A percentile compares a stretch with the other conserved stretches of the same genome.
Conservation (phyloP, 495 filamentous ascomycete species). For the Daldinia childiae region DNA sequence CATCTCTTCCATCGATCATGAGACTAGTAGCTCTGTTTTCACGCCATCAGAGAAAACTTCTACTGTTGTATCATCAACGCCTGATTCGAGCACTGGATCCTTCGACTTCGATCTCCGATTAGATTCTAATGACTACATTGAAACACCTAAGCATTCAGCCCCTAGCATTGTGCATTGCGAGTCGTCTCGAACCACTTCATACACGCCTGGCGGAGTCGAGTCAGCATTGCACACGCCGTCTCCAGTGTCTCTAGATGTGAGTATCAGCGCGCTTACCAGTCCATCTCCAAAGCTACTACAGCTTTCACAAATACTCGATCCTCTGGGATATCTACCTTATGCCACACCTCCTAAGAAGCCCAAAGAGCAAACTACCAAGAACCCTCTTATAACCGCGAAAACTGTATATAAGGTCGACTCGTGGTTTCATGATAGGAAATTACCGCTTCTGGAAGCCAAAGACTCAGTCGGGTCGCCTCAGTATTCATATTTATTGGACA, state of each 20-base stretch:
- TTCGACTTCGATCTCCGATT: background rate
- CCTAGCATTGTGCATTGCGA: background rate
- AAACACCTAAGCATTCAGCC: background rate
- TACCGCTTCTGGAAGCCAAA: background rate
- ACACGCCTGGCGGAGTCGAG: background rate
- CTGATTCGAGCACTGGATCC: background rate
- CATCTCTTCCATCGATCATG: background rate
- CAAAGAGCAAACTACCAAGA: background rate
- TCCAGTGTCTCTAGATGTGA: background rate
- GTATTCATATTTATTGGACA: conserved; percentile 11
- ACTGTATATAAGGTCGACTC: background rate
- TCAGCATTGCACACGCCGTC: background rate
- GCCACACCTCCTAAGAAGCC: background rate
- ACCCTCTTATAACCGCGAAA: background rate
- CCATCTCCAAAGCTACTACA: background rate
- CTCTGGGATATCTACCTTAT: background rate
- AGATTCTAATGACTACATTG: background rate
- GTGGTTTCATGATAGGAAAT: background rate
- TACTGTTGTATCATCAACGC: background rate
- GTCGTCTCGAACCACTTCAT: background rate
- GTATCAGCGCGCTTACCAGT: background rate
- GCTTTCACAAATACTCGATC: background rate
- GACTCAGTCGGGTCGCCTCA: background rate
- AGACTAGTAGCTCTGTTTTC: background rate
- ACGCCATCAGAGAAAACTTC: background rate